These are phyloP conservation scores for Epicoccum sorghinum DNA, from an alignment of 2,329 filamentous ascomycete species.

Conservation along the genomic window DNA sequence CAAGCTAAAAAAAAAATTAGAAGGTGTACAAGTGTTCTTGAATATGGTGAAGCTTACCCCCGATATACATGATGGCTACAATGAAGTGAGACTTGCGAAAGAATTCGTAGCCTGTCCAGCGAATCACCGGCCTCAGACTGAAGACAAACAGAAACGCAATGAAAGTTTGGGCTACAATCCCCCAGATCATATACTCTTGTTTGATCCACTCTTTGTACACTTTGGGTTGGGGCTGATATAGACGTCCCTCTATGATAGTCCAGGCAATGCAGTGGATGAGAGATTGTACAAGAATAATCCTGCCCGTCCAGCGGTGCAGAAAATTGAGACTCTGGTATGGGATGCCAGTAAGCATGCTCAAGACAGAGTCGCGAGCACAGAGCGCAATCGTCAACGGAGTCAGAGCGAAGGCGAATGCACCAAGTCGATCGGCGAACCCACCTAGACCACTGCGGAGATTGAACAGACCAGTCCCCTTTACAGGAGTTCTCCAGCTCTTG, in stretches of 20 bases:
- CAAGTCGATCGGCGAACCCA: slow-evolving; percentile 70
- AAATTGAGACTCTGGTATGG: slow-evolving; percentile 75
- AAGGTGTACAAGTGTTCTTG: not conserved
- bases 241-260: slow-evolving; percentile 66
- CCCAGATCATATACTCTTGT: slow-evolving; percentile 74
- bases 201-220: slow-evolving; percentile 62
- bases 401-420: slow-evolving; percentile 72
- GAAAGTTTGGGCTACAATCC: slow-evolving; percentile 69
- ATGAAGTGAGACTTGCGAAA: slow-evolving; percentile 76
- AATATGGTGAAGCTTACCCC: slow-evolving; percentile 32
- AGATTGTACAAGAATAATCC: slow-evolving; percentile 71
- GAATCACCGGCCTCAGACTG: slow-evolving; percentile 63
- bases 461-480: slow-evolving; percentile 61
- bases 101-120: slow-evolving; percentile 73
- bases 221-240: slow-evolving; percentile 73
- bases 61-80: slow-evolving; percentile 73
- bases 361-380: slow-evolving; percentile 68
- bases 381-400: slow-evolving; percentile 72
- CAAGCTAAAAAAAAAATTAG: slow-evolving; percentile 57
- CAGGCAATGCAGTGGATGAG: slow-evolving; percentile 73
- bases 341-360: slow-evolving; percentile 71
- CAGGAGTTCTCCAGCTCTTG: slow-evolving; percentile 70
- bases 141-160: slow-evolving; percentile 66
- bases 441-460: slow-evolving; percentile 70
- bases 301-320: slow-evolving; percentile 75